These are phyloP conservation scores for Paraleonurus japonicus DNA, from an alignment of 257 asterid genomes.

Conservation along the genomic window DNA sequence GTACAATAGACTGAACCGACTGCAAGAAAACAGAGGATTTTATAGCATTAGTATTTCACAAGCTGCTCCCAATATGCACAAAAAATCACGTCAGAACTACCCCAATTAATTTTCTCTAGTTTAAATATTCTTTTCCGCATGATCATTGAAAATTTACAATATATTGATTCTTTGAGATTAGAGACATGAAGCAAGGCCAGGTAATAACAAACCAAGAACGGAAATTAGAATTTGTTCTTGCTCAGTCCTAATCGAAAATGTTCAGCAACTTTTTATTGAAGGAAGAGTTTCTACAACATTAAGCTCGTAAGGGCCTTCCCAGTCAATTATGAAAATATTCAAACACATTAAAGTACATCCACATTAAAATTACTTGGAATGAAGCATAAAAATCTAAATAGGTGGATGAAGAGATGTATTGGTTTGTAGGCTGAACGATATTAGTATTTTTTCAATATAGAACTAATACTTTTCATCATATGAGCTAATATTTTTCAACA, in stretches of 20 bases:
- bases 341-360: background rate
- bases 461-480: background rate
- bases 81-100: background rate
- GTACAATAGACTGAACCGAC: slow-evolving; percentile 35
- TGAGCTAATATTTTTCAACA: background rate
- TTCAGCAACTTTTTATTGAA: background rate
- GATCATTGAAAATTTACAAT: background rate
- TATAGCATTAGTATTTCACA: slow-evolving; percentile 9
- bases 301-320: background rate
- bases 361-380: background rate
- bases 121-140: slow-evolving; percentile 13
- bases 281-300: background rate
- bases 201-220: slow-evolving; percentile 4
- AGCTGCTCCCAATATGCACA: background rate
- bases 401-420: slow-evolving; percentile 4
- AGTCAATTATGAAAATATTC: background rate
- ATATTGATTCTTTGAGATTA: background rate
- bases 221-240: background rate
- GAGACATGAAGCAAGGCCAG: background rate
- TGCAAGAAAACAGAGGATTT: slow-evolving; percentile 31
- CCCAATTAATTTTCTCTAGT: background rate
- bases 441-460: background rate
- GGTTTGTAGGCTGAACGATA: background rate
- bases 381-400: slow-evolving; percentile 17
- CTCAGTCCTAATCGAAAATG: background rate